A percentile compares a stretch with the other conserved stretches of the same genome.
These are phyloP conservation scores for Hypoxylon rubiginosum DNA, from an alignment of 2,329 filamentous ascomycete genomes.

Conservation along the genomic window DNA sequence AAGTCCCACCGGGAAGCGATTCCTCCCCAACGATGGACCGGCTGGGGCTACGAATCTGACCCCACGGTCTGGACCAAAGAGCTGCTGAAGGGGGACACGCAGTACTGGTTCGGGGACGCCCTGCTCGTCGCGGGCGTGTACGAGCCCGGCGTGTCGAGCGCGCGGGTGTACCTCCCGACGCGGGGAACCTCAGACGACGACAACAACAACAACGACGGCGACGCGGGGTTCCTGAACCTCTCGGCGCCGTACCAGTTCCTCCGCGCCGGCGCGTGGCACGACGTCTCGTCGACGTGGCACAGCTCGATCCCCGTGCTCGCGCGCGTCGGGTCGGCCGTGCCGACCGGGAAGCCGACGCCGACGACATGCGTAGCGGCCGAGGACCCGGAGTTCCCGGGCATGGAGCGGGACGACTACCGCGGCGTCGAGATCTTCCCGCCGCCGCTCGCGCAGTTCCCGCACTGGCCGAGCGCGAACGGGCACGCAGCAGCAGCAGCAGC, in stretches of 20 bases:
- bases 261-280: constrained; percentile 57
- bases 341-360: constrained; percentile 54
- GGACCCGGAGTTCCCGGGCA: constrained; percentile 55
- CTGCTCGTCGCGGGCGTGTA: constrained; percentile 78
- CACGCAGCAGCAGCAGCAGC: too few relatives aligned
- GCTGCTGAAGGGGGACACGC: constrained; percentile 74
- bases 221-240: constrained; percentile 72
- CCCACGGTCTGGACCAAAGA: constrained; percentile 73
- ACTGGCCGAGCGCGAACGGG: constrained; percentile 29
- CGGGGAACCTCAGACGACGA: too few relatives aligned
- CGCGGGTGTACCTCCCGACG: constrained; percentile 72
- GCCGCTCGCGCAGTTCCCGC: constrained; percentile 25
- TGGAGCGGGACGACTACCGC: constrained; percentile 59
- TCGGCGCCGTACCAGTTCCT: constrained; percentile 72
- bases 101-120: constrained; percentile 79
- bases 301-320: constrained; percentile 57
- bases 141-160: constrained; percentile 66
- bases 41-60: constrained; percentile 79
- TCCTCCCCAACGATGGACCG: constrained; percentile 78
- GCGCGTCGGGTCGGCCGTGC: constrained; percentile 57
- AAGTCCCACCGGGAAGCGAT: constrained; percentile 71
- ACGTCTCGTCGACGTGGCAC: constrained; percentile 59
- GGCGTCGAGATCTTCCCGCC: constrained; percentile 61
- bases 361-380: constrained; percentile 55
- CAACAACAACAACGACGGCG: too few relatives aligned